These are phyloP conservation scores for Xylariales sp. DNA, from an alignment of 2,329 filamentous ascomycete species.

Conservation along the genomic window DNA sequence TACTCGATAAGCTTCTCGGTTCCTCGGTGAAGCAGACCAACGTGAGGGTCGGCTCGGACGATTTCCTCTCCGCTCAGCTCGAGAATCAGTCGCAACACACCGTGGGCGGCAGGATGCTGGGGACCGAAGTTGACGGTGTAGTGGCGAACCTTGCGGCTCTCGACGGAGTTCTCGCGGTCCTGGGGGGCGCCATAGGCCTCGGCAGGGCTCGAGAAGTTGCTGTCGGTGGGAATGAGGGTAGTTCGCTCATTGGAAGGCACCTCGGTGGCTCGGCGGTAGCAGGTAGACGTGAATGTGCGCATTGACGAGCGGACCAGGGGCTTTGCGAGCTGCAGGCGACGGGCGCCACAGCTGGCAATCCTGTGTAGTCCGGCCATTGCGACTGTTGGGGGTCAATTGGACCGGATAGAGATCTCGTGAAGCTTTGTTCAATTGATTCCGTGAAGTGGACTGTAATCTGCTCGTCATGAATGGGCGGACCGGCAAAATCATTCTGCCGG, in stretches of 20 bases:
- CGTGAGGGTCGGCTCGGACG: constrained; percentile 91
- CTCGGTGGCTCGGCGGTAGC: constrained; percentile 59
- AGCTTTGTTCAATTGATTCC: no score
- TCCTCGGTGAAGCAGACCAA: constrained; percentile 90
- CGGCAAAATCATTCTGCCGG: constrained; percentile 6
- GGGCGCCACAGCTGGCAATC: constrained; percentile 67
- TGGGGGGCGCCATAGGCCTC: constrained; percentile 45
- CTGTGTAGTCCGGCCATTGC: constrained; percentile 69
- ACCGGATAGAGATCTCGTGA: constrained; percentile 7
- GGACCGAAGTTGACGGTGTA: constrained; percentile 99
- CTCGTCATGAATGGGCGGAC: constrained; percentile 7
- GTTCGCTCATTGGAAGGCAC: constrained; percentile 49
- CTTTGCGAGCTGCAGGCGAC: constrained; percentile 46
- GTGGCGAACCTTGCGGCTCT: constrained; percentile 84
- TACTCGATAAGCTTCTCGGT: constrained; percentile 99
- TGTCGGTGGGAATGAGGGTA: constrained; percentile 61
- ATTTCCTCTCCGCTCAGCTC: constrained; percentile 98
- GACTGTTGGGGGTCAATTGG: constrained; percentile 24
- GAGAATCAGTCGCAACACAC: constrained; percentile 93
- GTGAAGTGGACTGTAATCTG: constrained; percentile 7
- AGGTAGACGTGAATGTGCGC: constrained; percentile 62
- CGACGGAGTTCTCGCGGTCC: constrained; percentile 43
- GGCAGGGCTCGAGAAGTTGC: constrained; percentile 52
- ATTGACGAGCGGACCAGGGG: constrained; percentile 20
- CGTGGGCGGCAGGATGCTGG: constrained; percentile 97